A percentile compares a stretch with the other conserved stretches of the same genome.
These are phyloP conservation scores for Penicillium atrosanguineum DNA, from an alignment of 495 filamentous ascomycete species.

Conservation along the genomic window DNA sequence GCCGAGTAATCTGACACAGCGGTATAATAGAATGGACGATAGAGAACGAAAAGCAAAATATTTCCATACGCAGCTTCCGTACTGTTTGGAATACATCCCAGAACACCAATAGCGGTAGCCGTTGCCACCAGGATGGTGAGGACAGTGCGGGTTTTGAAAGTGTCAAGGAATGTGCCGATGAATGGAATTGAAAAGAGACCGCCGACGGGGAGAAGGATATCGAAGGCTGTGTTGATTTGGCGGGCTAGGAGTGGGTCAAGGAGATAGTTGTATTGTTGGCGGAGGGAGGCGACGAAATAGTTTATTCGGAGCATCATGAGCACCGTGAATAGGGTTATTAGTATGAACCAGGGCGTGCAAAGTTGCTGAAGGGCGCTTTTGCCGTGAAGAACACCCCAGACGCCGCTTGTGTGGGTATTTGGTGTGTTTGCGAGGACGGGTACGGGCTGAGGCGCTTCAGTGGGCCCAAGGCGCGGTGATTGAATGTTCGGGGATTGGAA, in stretches of 20 bases:
- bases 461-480: background rate
- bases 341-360: constrained; percentile 76
- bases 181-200: constrained; percentile 84
- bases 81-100: constrained; percentile 70
- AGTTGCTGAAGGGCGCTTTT: constrained; percentile 72
- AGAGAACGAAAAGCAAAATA: constrained; percentile 70
- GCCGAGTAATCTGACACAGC: constrained; percentile 75
- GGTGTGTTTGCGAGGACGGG: constrained; percentile 22
- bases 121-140: constrained; percentile 68
- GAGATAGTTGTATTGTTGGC: constrained; percentile 78
- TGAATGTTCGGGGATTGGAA: constrained; percentile 9
- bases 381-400: constrained; percentile 89
- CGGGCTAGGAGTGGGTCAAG: constrained; percentile 59
- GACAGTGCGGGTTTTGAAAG: constrained; percentile 67
- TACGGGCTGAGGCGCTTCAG: background rate
- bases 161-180: constrained; percentile 80
- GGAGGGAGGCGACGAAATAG: constrained; percentile 93
- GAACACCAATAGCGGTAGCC: constrained; percentile 73
- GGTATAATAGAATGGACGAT: constrained; percentile 55
- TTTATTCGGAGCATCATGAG: constrained; percentile 95
- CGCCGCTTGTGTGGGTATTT: constrained; percentile 62
- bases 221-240: constrained; percentile 80
- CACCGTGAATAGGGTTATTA: constrained; percentile 84
- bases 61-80: constrained; percentile 73
- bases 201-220: constrained; percentile 82